A percentile compares a stretch with the other conserved stretches of the same genome.
Conservation (phyloP, 1,284 basidiomycete species). For the Ustilago tritici region DNA sequence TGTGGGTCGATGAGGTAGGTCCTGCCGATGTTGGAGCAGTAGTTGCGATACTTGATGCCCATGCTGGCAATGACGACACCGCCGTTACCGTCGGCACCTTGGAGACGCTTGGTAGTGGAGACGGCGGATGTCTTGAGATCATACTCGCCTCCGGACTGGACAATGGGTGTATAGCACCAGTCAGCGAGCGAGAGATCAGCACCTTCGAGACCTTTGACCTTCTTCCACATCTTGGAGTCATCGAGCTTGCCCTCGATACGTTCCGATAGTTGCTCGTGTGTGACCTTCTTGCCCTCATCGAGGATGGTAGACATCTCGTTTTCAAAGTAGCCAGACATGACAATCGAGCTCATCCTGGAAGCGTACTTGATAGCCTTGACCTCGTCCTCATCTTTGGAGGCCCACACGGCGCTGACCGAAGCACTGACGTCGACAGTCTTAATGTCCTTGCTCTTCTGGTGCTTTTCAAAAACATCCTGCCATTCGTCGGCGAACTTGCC, state of each 20-base stretch:
- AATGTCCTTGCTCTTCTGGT: slow-evolving; percentile 69
- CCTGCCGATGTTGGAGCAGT: slow-evolving; percentile 89
- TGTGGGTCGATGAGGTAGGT: slow-evolving; percentile 95
- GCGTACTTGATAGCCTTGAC: slow-evolving; percentile 72
- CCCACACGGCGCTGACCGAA: slow-evolving; percentile 82
- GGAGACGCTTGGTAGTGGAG: slow-evolving; percentile 76
- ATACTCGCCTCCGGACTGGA: slow-evolving; percentile 91
- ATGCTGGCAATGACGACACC: slow-evolving; percentile 85
- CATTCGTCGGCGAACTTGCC: slow-evolving; percentile 86
- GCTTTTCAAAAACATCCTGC: slow-evolving; percentile 72
- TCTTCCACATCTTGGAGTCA: slow-evolving; percentile 76
- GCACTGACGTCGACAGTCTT: slow-evolving; percentile 83
- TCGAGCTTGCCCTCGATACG: slow-evolving; percentile 87
- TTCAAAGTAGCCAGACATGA: slow-evolving; percentile 87
- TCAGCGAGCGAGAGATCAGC: slow-evolving; percentile 88
- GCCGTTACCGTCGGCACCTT: slow-evolving; percentile 83
- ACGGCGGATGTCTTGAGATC: slow-evolving; percentile 88
- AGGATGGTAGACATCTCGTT: slow-evolving; percentile 89
- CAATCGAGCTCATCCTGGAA: slow-evolving; percentile 83
- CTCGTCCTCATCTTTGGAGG: slow-evolving; percentile 91
- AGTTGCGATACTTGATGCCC: slow-evolving; percentile 91
- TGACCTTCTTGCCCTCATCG: slow-evolving; percentile 88
- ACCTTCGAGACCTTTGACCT: slow-evolving; percentile 75
- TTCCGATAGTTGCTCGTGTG: slow-evolving; percentile 85
- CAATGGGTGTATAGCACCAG: slow-evolving; percentile 94